These are phyloP conservation scores for Penicillium dipodomyicola DNA, from an alignment of 495 filamentous ascomycete species.

Conservation along the genomic window DNA sequence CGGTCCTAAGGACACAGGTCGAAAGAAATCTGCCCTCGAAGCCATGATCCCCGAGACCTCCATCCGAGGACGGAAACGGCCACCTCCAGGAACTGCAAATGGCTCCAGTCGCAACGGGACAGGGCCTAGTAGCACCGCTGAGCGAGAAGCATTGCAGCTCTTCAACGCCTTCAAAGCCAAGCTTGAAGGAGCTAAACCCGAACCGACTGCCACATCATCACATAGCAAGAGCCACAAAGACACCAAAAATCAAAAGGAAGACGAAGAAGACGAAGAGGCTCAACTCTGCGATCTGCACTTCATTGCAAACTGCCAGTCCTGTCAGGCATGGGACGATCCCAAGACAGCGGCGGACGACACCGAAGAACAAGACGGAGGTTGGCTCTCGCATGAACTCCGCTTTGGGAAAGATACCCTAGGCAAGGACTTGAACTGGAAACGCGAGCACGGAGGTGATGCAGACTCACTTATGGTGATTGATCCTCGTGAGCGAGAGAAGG, in stretches of 20 bases:
- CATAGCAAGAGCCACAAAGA: constrained; percentile 29
- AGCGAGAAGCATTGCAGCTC: constrained; percentile 61
- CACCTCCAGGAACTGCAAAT: constrained; percentile 50
- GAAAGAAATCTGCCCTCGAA: constrained; percentile 69
- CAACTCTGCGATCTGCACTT: constrained; percentile 86
- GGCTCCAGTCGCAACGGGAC: constrained; percentile 23
- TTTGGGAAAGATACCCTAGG: constrained; percentile 89
- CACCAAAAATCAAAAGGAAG: constrained; percentile 32
- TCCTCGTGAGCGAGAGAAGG: constrained; percentile 78
- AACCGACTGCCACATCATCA: constrained; percentile 17
- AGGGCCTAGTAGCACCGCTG: constrained; percentile 43
- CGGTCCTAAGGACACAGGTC: constrained; percentile 51
- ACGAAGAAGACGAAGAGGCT: constrained; percentile 63
- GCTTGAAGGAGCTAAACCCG: constrained; percentile 61
- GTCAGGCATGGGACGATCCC: constrained; percentile 63
- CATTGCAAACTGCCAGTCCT: constrained; percentile 89
- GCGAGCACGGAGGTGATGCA: constrained; percentile 79
- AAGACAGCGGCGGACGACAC: constrained; percentile 33
- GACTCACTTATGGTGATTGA: constrained; percentile 94
- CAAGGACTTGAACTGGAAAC: constrained; percentile 88
- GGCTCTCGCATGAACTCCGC: constrained; percentile 70
- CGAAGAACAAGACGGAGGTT: constrained; percentile 61
- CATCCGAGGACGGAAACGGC: constrained; percentile 75
- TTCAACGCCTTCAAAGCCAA: constrained; percentile 77
- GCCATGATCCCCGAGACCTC: constrained; percentile 80